Base-by-base conservation (phyloP, 495 filamentous ascomycete species). In the Penicillium coffeae region DNA sequence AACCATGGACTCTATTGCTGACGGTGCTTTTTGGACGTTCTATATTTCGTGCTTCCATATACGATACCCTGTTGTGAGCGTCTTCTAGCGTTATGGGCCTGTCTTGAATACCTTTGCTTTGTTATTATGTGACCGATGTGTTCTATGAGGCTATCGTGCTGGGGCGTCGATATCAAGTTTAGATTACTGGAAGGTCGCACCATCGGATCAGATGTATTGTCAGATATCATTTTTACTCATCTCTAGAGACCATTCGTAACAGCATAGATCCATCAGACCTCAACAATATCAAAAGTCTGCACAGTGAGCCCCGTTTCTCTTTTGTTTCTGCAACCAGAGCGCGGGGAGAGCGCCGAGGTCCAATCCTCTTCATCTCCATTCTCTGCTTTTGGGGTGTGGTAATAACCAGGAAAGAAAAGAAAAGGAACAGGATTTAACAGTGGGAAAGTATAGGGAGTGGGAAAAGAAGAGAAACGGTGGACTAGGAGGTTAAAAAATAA, bases 211-310 rank as follows among this genome's bases (percentile, higher is more conserved):
- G 33, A 57, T 40, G 48, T 44, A 51, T 58, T 54, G 47, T 54
- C 51, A 58, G 59, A 59, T 49, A 60, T 58, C 55, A 57, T 62
- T 59, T 63, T 60, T 56, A 62, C 63, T 65, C 62, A 66, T 62
- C 65, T 74, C 65, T 69, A 69, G 67, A 75, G 62, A 65, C 66
- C 66, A 69, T 65, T 67, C 72, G 68, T 75, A 71, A 76, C 72
- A 65, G 60, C 68, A 71, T 71, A 64, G 66, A 64, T 60, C 61
- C 63, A 62, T 62, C 55, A 56, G 49, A 60, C 52, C 41, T 45
- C 35, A 21, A 21, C 13, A 30, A 39, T 51, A 36, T 47, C 43
- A 19, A 50, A 56, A 51, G 48, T 53, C 51, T 55, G 54, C 56
- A 52, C 52, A 57, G 51, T 63, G 38, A 51, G 44, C 41, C 51